Evolutionary conservation across 495 filamentous ascomycete genomes (phyloP).

Genomic region (Lophium mytilinum): DNA sequence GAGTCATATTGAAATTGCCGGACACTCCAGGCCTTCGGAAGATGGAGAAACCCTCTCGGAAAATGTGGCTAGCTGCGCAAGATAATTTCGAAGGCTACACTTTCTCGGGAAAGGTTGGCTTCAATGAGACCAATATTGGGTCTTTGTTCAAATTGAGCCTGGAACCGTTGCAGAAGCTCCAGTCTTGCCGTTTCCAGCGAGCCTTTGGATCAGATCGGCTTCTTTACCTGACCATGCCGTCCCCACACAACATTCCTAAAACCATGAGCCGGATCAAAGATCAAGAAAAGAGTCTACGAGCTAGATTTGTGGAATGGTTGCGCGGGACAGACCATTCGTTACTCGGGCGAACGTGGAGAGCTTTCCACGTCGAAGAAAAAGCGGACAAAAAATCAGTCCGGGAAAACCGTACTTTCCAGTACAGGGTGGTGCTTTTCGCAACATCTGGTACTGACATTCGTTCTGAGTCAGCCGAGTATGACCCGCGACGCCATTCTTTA

Average conservation of each 20-base stretch:
- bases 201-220: constrained; percentile 26
- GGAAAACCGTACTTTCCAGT: constrained; percentile 1
- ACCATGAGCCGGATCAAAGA: constrained; percentile 3
- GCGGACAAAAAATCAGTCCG: constrained; percentile 10
- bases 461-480: not conserved
- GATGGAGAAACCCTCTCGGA: not conserved
- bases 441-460: constrained; percentile 13
- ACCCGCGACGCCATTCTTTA: not conserved
- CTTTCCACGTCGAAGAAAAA: constrained; percentile 24
- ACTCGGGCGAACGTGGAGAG: constrained; percentile 30
- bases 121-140: constrained; percentile 7
- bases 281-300: constrained; percentile 7
- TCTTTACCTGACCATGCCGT: constrained; percentile 24
- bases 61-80: constrained; percentile 15
- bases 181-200: constrained; percentile 26
- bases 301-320: constrained; percentile 22
- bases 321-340: constrained; percentile 14
- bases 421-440: constrained; percentile 23
- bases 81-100: constrained; percentile 16
- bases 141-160: constrained; percentile 23
- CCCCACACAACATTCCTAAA: not conserved
- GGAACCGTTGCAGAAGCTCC: constrained; percentile 14
- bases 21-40: not conserved
- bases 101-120: constrained; percentile 19
- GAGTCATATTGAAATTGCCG: not conserved